Evolutionary conservation across 345 rosid species (phyloP).

Genomic region (Corchorus capsularis): DNA sequence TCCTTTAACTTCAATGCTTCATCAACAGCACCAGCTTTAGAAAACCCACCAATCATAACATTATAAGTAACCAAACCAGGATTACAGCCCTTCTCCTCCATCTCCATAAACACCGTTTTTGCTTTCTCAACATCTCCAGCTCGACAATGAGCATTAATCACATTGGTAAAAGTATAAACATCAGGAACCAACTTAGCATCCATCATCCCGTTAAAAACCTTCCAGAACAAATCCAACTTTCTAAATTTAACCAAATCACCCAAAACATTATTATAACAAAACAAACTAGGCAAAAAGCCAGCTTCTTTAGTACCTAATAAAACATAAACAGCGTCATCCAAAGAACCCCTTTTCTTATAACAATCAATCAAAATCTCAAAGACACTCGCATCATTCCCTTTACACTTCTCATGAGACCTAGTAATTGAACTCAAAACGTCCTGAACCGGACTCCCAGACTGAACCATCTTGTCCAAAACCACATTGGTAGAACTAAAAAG

Average conservation of each 20-base stretch:
- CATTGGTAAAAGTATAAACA: slow-evolving; percentile 47
- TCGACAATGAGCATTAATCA: slow-evolving; percentile 65
- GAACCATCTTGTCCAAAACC: slow-evolving; percentile 51
- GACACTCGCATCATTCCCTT: slow-evolving; percentile 28
- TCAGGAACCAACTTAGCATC: slow-evolving; percentile 53
- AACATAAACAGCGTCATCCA: slow-evolving; percentile 55
- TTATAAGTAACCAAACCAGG: slow-evolving; percentile 51
- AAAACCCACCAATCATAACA: slow-evolving; percentile 55
- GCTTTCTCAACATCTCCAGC: slow-evolving; percentile 50
- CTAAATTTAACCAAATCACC: slow-evolving; percentile 57
- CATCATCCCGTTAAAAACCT: slow-evolving; percentile 50
- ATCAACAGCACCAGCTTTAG: slow-evolving; percentile 55
- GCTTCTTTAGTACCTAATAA: slow-evolving; percentile 37
- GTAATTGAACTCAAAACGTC: slow-evolving; percentile 56
- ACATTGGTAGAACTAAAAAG: slow-evolving; percentile 40
- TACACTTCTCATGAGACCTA: slow-evolving; percentile 41
- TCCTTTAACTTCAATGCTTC: slow-evolving; percentile 58
- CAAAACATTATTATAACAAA: slow-evolving; percentile 59
- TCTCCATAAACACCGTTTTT: slow-evolving; percentile 43
- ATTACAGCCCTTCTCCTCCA: slow-evolving; percentile 49
- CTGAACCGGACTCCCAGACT: slow-evolving; percentile 33
- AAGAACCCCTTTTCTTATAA: slow-evolving; percentile 49
- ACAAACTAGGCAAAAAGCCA: slow-evolving; percentile 40
- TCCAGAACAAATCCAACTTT: slow-evolving; percentile 63
- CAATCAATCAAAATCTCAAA: slow-evolving; percentile 55